These are phyloP conservation scores for Chlorella sorokiniana DNA, from an alignment of 139 green algal species.

Conservation along the genomic window DNA sequence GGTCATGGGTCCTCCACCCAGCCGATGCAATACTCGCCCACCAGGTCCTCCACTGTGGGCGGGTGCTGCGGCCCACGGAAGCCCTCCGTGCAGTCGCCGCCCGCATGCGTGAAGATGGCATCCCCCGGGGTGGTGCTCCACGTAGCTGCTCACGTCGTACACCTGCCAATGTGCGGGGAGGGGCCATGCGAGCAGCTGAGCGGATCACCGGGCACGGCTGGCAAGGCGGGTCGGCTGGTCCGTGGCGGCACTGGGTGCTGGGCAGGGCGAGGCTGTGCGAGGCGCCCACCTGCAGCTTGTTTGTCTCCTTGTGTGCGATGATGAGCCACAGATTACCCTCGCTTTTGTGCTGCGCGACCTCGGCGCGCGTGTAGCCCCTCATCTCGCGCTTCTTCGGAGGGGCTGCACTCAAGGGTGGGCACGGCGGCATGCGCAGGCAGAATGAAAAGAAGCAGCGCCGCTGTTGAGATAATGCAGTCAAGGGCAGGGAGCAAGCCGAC, in stretches of 20 bases:
- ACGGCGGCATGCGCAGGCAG: neutral
- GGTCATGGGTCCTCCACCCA: conserved; percentile 15
- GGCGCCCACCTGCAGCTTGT: conserved; percentile 5
- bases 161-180: conserved; percentile 59
- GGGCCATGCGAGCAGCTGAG: no score
- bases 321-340: conserved; percentile 70
- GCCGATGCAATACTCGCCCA: conserved; percentile 88
- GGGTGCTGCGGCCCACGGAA: conserved; percentile 93
- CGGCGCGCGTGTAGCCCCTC: conserved; percentile 60
- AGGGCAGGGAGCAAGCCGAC: no score
- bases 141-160: conserved; percentile 89
- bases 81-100: conserved; percentile 82
- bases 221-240: neutral
- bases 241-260: no score
- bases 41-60: conserved; percentile 73
- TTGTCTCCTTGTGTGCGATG: conserved; percentile 25
- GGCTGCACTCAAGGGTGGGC: neutral
- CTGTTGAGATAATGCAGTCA: no score
- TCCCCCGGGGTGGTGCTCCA: conserved; percentile 90
- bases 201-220: neutral
- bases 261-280: neutral
- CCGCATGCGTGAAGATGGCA: conserved; percentile 83
- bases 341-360: conserved; percentile 76
- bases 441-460: neutral
- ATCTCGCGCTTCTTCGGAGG: conserved; percentile 16